Percentiles rank a stretch among this genome's conserved stretches.
phyloP scores from a whole-genome alignment of 352 stramenopile genomes.

The Phytophthora chlamydospora region DNA sequence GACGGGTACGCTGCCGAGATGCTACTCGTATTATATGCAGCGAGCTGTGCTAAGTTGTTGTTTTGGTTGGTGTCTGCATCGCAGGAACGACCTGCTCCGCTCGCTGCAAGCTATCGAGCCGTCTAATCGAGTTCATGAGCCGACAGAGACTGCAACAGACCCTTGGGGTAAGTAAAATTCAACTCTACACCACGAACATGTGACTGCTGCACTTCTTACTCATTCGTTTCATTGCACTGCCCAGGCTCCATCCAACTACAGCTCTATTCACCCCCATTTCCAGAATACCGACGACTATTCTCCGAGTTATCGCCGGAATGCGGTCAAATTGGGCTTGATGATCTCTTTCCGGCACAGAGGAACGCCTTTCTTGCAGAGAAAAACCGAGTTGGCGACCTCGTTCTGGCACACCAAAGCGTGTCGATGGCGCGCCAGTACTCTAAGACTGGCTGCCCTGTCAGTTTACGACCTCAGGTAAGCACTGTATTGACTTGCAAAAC shows the following conservation, averaged over 20 bases:
- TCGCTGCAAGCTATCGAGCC: constrained; percentile 68
- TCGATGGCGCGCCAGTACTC: constrained; percentile 80
- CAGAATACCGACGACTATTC: constrained; percentile 54
- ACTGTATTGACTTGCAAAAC: neutral
- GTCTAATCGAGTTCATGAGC: constrained; percentile 41
- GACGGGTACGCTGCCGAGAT: constrained; percentile 42
- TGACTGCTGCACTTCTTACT: too few relatives aligned
- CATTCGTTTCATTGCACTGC: constrained; percentile 4
- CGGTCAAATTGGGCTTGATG: constrained; percentile 73
- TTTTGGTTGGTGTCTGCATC: neutral
- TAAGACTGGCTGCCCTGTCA: constrained; percentile 73
- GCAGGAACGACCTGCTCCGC: constrained; percentile 66
- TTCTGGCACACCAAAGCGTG: constrained; percentile 63
- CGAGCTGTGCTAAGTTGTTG: neutral
- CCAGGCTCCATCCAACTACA: constrained; percentile 69
- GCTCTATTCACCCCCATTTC: constrained; percentile 47
- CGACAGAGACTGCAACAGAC: constrained; percentile 15
- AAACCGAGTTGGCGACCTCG: constrained; percentile 66
- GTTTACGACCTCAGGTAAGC: constrained; percentile 55
- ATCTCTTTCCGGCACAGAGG: constrained; percentile 59
- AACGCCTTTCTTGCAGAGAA: constrained; percentile 68
- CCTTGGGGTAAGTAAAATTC: constrained; percentile 38
- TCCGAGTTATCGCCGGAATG: constrained; percentile 53
- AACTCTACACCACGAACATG: neutral
- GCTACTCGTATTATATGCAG: too few relatives aligned